A percentile compares a stretch with the other conserved stretches of the same genome.
These are phyloP conservation scores for Capillidium rhysosporum DNA, from an alignment of 371 early-diverging fungal genomes.

Conservation along the genomic window DNA sequence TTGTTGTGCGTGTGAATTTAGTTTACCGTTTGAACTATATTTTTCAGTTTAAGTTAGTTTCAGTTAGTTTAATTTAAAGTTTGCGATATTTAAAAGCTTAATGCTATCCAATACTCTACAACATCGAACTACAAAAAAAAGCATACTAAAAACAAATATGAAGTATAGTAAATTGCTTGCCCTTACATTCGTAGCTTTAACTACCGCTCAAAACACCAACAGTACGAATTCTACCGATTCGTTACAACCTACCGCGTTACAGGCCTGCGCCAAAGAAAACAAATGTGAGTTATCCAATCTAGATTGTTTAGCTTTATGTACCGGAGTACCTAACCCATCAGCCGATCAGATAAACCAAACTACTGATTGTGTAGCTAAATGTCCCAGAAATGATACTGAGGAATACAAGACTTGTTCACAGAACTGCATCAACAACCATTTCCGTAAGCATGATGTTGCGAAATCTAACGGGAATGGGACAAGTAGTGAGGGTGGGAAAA, in stretches of 20 bases:
- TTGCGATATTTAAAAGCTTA: too few species aligned
- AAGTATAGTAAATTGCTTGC: too few species aligned
- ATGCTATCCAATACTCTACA: too few species aligned
- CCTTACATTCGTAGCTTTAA: too few species aligned
- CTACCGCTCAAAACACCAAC: too few species aligned
- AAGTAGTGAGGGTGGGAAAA: neutral
- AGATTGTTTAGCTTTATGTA: constrained; percentile 1
- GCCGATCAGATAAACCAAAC: neutral
- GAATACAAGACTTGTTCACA: constrained; percentile 1
- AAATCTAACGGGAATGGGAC: neutral
- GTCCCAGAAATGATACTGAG: neutral
- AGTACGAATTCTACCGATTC: neutral
- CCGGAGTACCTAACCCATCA: constrained; percentile 1
- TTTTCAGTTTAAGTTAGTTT: too few species aligned
- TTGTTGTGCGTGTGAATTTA: too few species aligned
- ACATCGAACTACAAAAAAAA: too few species aligned
- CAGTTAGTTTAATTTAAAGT: too few species aligned
- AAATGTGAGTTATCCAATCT: neutral
- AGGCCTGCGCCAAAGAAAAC: neutral
- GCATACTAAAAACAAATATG: too few species aligned
- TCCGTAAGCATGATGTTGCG: neutral
- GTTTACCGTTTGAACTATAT: too few species aligned
- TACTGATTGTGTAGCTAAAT: neutral
- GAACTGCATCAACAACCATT: constrained; percentile 5
- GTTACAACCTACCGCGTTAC: neutral